Base-by-base conservation (phyloP, 1,139 yeast genomes). In the Saccharomyces hybrid region DNA sequence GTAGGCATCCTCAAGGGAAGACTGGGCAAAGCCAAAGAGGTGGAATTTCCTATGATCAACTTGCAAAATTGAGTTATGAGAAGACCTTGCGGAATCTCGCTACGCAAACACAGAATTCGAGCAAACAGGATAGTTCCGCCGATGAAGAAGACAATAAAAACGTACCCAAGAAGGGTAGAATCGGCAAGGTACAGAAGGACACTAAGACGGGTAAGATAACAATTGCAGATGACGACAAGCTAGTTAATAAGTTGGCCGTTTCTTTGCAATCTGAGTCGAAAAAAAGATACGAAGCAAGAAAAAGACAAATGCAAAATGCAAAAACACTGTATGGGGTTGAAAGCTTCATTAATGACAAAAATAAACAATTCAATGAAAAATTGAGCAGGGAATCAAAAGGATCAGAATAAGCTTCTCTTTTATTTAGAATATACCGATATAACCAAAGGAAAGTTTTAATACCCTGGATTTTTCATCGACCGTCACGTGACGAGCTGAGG, bases 291-390 rank as follows among this genome's bases (percentile, higher is more conserved):
- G 49, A 51, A 58, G 62, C 54, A 49, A 60, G 54, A 58, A 62
- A 54, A 58, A 58, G 57, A 47, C 62, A 59, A 46, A 51, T 53
- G 47, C 58, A 52, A 34, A 53, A 50, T 29, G 55, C 52, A 6
- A 48, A 53, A 13, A 32, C 28, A 6, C 47, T 34, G 11, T 51
- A 53, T 31, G 29, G 42, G n/a, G 55, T 52, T 4, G 56, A 54
- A 11, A 65, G 62, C 1, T 64, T 53, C 44, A 59, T 89, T 65
- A 88, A 86, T 66, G 91, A 85, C 56, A 85, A 84, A 69, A 89
- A 89, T 74, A 80, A 79, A 64, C 86, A 85, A 64, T 89, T 88
- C 71, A 89, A 88, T 70, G 80, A 79, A 68, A 87, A 87, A 64
- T 72, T 89, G 59, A 76, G 82, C 7, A 60, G 61, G 34, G 59